Evolutionary conservation across 2,329 filamentous ascomycete genomes (phyloP), one percentile per base, ranked within the genome.

Genomic region (Pestalotiopsis sp.): DNA sequence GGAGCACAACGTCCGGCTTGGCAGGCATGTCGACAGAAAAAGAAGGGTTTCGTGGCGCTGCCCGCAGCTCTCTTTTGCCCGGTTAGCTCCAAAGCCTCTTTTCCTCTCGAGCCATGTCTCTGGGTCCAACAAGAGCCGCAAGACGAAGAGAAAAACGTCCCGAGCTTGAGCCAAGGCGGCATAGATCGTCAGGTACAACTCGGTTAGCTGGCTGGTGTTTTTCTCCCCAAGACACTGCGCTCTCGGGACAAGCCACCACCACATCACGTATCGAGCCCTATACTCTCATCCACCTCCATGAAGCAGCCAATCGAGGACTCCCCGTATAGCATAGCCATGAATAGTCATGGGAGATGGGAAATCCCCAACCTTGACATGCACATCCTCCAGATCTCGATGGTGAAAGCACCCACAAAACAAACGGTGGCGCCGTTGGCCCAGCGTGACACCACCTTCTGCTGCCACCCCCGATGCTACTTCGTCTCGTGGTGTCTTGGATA

Each of bases 161-260:
- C 49, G 36, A 13, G 39, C 20, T 49, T 49, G 39, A 17, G 36
- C 39, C 36, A 52, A 63, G 31, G n/a, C 20, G 36, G 59, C 39
- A 64, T 64, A n/a, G 61, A 64, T 64, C 61, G 61, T n/a, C 61
- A 64, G 61, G 61, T 23, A 62, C 59, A 36, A 14, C 13, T 23
- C 9, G 20, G 23, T 62, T 17, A 17, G 20, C 17, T 52, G 17
- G 41, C n/a, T 49, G 13, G 41, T 14, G 41, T 49, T n/a, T 14
- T 49, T 14, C 41, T 12, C 41, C 41, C 45, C 45, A 52, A 52
- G 45, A 52, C 45, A 52, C 45, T 14, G 20, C 45, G 41, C 13
- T 9, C 20, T 20, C 45, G 45, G 45, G 45, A 52, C 17, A 17
- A 23, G 45, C 45, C 45, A 52, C 45, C 45, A 17, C 17, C 45